phyloP scores from a whole-genome alignment of 1,284 basidiomycete species.

The Grifola frondosa region DNA sequence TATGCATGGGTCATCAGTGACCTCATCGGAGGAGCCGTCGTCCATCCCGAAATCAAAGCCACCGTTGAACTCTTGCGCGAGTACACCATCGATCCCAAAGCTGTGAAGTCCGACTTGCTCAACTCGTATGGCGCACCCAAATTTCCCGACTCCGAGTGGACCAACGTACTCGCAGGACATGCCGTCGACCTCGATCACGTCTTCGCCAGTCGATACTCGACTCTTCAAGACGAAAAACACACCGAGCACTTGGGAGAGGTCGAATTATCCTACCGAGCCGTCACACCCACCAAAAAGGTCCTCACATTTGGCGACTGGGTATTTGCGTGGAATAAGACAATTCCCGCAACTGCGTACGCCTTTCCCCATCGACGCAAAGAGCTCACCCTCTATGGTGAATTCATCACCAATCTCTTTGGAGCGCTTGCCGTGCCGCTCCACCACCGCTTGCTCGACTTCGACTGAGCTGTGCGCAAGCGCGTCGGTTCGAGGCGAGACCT shows the following conservation, averaged over 20 bases:
- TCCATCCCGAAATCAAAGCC: too few relatives aligned
- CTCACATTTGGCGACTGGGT: neutral
- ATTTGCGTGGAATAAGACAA: neutral
- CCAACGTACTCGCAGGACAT: slow-evolving; percentile 1
- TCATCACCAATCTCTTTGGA: slow-evolving; percentile 1
- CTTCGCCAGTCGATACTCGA: slow-evolving; percentile 2
- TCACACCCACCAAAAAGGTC: neutral
- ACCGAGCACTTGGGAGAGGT: neutral
- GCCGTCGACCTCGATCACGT: slow-evolving; percentile 8
- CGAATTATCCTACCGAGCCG: neutral
- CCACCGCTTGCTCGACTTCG: neutral
- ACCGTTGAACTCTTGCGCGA: neutral
- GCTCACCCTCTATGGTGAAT: neutral
- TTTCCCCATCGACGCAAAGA: slow-evolving; percentile 1
- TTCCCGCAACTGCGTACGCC: neutral
- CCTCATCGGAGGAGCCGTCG: too few relatives aligned
- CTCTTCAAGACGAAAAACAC: neutral
- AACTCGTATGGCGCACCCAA: neutral
- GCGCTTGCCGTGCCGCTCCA: neutral
- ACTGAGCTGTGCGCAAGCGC: neutral
- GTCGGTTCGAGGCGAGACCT: neutral
- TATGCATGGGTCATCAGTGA: too few relatives aligned
- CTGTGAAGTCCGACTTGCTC: neutral
- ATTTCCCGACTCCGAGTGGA: slow-evolving; percentile 3
- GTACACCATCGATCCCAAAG: neutral